A percentile compares a stretch with the other conserved stretches of the same genome.
These are phyloP conservation scores for Epichloe brachyelytri DNA, from an alignment of 2,329 filamentous ascomycete genomes.

Conservation along the genomic window DNA sequence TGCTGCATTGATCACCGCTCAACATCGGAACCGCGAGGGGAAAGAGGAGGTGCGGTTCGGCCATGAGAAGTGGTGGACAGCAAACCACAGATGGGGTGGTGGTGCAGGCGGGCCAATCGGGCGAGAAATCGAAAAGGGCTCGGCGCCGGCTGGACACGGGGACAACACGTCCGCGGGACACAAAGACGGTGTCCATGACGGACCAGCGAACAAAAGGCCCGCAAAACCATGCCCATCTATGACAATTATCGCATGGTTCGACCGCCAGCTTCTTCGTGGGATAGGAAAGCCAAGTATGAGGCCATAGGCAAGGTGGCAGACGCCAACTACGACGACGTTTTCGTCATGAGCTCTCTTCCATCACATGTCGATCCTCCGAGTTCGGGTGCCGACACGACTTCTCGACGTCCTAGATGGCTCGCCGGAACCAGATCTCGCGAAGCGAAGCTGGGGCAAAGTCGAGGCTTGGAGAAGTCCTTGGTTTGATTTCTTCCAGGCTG, in stretches of 20 bases:
- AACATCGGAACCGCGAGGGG: constrained; percentile 46
- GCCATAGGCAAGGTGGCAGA: constrained; percentile 39
- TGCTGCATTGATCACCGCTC: constrained; percentile 47
- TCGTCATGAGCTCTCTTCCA: constrained; percentile 51
- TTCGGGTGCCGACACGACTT: constrained; percentile 42
- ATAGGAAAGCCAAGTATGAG: constrained; percentile 43
- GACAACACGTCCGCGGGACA: constrained; percentile 23
- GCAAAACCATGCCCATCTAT: constrained; percentile 45
- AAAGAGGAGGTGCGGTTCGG: constrained; percentile 43
- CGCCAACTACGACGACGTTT: constrained; percentile 44
- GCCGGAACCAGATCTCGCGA: constrained; percentile 18
- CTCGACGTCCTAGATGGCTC: constrained; percentile 40
- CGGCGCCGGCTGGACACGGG: constrained; percentile 32
- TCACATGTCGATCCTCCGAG: constrained; percentile 44
- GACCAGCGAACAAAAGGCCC: constrained; percentile 31
- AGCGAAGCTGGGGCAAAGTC: constrained; percentile 37
- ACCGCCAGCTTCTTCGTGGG: constrained; percentile 45
- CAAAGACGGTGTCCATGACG: constrained; percentile 12
- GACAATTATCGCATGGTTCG: constrained; percentile 52
- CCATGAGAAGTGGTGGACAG: constrained; percentile 49
- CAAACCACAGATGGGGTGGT: constrained; percentile 48
- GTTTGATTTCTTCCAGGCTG: constrained; percentile 45
- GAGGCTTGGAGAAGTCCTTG: constrained; percentile 45
- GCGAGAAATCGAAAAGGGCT: constrained; percentile 41
- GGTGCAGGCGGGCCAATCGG: constrained; percentile 50